Base-by-base conservation (phyloP, 371 early-diverging fungal species). In the Encephalitozoon romaleae region DNA sequence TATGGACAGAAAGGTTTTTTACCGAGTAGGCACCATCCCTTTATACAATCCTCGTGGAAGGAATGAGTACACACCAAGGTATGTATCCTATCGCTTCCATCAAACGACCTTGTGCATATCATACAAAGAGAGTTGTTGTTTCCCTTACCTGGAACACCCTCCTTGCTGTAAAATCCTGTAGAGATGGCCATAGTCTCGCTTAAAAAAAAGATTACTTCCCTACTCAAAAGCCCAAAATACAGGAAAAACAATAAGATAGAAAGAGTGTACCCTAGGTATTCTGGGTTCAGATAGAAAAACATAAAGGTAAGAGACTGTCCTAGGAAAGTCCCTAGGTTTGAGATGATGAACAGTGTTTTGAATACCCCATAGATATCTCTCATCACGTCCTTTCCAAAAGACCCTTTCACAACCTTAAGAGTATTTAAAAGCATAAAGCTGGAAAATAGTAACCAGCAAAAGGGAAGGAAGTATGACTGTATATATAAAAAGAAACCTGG, bases 1-100 rank as follows among this genome's bases (percentile, higher is more conserved):
- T 91, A 93, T n/a, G 94, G 94, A 82, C 95, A 95, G 66, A 88
- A 88, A 55, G 91, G 91, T 79, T 92, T 93, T 79, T 94, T 94
- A 43, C 93, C 93, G 67, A 95, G 88, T 66, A 94, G 86, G 64
- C 89, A 89, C 94, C 94, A 94, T 43, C 93, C 94, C 72, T 92
- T 89, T 68, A 94, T 92, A 84, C 94, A 95, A 47, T 88, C 87
- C 78, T 90, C 90, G 81, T 95, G 95, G 74, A 82, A 85, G 11
- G 78, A 71, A 69, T 85, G 84, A 0, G 67, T 72, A 78, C 87
- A 86, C 9, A n/a, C 67, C 5, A 84, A 73, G 3, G 83, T 81
- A 41, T 77, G 63, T 34, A 68, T 77, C 43, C 51, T 77, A 8
- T 74, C 67, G 3, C 15, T 43, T 28, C 72, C 53, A 49, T 76